Percentiles rank a stretch among this genome's conserved stretches.
Conservation (phyloP, 495 filamentous ascomycete species). For the Xylaria nigripes region DNA sequence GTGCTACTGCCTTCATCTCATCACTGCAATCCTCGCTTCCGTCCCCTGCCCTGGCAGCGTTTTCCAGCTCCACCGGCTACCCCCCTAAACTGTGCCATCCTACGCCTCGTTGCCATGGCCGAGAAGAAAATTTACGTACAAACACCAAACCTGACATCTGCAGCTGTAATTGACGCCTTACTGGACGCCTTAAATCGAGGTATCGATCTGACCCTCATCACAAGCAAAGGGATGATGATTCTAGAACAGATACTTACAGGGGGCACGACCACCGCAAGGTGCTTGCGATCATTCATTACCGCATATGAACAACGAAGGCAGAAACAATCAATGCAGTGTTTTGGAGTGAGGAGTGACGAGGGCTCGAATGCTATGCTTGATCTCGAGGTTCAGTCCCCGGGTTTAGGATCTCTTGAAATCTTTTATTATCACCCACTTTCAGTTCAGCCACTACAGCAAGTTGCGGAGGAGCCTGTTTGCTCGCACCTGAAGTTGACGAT, state of each 20-base stretch:
- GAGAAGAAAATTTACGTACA: conserved; percentile 51
- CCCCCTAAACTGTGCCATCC: conserved; percentile 57
- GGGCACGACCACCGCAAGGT: conserved; percentile 54
- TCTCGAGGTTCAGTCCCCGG: conserved; percentile 25
- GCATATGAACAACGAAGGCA: conserved; percentile 30
- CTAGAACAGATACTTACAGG: conserved; percentile 66
- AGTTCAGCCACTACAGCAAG: not conserved
- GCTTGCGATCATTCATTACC: conserved; percentile 45
- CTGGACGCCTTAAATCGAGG: conserved; percentile 48
- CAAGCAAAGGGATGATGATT: conserved; percentile 58
- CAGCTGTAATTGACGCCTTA: conserved; percentile 47
- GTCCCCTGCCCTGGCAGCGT: conserved; percentile 36
- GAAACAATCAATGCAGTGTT: not conserved
- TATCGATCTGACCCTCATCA: conserved; percentile 54
- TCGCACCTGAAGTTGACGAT: conserved; percentile 64
- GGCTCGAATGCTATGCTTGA: conserved; percentile 8
- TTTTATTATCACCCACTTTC: conserved; percentile 37
- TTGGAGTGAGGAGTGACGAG: not conserved
- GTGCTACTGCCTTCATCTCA: conserved; percentile 62
- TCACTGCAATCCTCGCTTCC: conserved; percentile 52
- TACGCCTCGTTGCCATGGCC: conserved; percentile 46
- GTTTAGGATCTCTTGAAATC: conserved; percentile 37
- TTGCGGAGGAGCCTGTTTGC: conserved; percentile 48
- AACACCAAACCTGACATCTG: conserved; percentile 62
- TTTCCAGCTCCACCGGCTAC: conserved; percentile 47